A percentile compares a stretch with the other conserved stretches of the same genome.
Evolutionary conservation across 2,329 filamentous ascomycete genomes (phyloP).

Genomic region (Pyrenophora teres): DNA sequence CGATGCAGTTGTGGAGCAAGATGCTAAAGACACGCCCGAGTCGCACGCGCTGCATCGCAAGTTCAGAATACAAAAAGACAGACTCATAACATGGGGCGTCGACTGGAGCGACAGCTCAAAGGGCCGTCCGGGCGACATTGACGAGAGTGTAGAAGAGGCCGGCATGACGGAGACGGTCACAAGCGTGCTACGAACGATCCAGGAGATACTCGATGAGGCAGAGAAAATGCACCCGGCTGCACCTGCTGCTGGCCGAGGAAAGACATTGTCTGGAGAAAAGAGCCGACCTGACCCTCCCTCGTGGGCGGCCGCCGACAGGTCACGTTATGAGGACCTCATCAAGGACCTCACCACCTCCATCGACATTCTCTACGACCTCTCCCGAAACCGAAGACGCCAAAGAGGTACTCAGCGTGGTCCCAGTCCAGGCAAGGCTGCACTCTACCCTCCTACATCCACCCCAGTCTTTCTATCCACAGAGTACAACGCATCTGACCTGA

Average conservation of each 20-base stretch:
- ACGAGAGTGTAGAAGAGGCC: conserved; percentile 68
- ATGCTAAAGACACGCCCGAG: conserved; percentile 67
- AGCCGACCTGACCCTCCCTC: conserved; percentile 41
- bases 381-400: conserved; percentile 63
- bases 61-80: conserved; percentile 78
- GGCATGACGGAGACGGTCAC: conserved; percentile 77
- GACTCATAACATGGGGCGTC: conserved; percentile 77
- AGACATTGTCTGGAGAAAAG: conserved; percentile 44
- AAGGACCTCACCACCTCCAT: conserved; percentile 76
- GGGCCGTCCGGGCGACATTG: conserved; percentile 68
- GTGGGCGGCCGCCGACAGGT: conserved; percentile 65
- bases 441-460: conserved; percentile 22
- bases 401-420: conserved; percentile 21
- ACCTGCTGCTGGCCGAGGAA: conserved; percentile 37
- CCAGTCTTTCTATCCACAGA: conserved; percentile 39
- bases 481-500: conserved; percentile 50
- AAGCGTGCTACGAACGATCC: conserved; percentile 79
- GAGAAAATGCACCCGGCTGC: conserved; percentile 69
- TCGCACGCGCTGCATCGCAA: conserved; percentile 74
- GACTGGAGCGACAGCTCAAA: conserved; percentile 75
- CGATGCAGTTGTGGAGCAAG: conserved; percentile 68
- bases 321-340: conserved; percentile 77
- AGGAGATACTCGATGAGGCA: conserved; percentile 76
- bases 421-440: conserved; percentile 26
- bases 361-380: conserved; percentile 78